Conservation (phyloP, 75 land plant species). For the Pinus taeda region DNA sequence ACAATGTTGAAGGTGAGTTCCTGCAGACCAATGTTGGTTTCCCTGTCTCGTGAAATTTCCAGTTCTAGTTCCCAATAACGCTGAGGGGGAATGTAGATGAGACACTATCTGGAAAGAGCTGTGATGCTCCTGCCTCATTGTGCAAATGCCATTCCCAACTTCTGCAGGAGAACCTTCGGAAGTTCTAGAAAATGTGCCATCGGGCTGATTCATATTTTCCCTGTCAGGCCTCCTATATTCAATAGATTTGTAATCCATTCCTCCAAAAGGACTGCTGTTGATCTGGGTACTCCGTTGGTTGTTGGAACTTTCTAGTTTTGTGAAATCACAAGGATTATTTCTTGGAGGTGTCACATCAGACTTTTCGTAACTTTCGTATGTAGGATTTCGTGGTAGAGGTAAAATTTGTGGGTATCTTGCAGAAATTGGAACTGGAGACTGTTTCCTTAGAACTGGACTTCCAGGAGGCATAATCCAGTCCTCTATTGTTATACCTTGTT, state of each 20-base stretch:
- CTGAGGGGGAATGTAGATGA: slow-evolving; percentile 30
- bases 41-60: slow-evolving; percentile 13
- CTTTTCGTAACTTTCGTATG: background rate
- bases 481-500: slow-evolving; percentile 86
- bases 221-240: slow-evolving; percentile 5
- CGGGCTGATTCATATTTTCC: background rate
- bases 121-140: slow-evolving; percentile 29
- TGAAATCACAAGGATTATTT: slow-evolving; percentile 8
- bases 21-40: slow-evolving; percentile 11
- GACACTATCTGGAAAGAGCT: slow-evolving; percentile 33
- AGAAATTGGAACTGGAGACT: slow-evolving; percentile 6
- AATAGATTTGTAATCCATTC: background rate
- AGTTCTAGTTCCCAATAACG: slow-evolving; percentile 14
- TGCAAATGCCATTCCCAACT: slow-evolving; percentile 4
- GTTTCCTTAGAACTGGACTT: slow-evolving; percentile 10
- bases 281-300: slow-evolving; percentile 12
- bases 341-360: slow-evolving; percentile 23
- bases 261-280: slow-evolving; percentile 13
- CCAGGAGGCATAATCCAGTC: slow-evolving; percentile 41
- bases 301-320: background rate
- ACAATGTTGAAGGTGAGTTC: slow-evolving; percentile 10
- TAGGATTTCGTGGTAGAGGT: slow-evolving; percentile 9
- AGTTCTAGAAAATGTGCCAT: slow-evolving; percentile 1
- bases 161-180: background rate
- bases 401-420: slow-evolving; percentile 9